Percentiles rank a stretch among this genome's conserved stretches.
phyloP scores from a whole-genome alignment of 495 filamentous ascomycete species.

The Aspergillus kassunensis region DNA sequence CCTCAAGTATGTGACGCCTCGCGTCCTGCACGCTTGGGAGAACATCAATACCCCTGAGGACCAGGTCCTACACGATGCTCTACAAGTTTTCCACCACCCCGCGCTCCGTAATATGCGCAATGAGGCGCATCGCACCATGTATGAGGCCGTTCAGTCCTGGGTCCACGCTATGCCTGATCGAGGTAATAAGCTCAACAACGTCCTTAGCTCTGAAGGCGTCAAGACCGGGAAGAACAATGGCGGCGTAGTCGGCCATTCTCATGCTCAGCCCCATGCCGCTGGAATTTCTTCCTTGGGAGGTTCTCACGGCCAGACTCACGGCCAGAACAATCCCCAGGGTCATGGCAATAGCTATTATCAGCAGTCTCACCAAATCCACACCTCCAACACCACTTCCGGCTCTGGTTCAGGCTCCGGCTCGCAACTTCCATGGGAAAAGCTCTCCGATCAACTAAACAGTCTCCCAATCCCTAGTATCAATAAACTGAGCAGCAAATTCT shows the following conservation, averaged over 20 bases:
- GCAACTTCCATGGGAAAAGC: slow-evolving; percentile 32
- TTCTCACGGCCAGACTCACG: background rate
- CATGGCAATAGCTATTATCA: too few relatives aligned
- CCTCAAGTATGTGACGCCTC: slow-evolving; percentile 79
- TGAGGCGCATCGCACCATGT: slow-evolving; percentile 85
- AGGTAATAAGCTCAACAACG: slow-evolving; percentile 57
- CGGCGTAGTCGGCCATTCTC: slow-evolving; percentile 32
- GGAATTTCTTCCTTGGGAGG: slow-evolving; percentile 7
- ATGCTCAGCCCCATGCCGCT: slow-evolving; percentile 22
- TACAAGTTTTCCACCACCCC: slow-evolving; percentile 84
- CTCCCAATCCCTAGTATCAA: slow-evolving; percentile 42
- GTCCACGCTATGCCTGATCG: slow-evolving; percentile 59
- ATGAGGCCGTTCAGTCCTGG: slow-evolving; percentile 74
- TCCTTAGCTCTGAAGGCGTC: slow-evolving; percentile 79
- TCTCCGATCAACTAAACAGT: slow-evolving; percentile 22
- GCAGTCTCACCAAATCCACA: background rate
- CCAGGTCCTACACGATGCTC: slow-evolving; percentile 72
- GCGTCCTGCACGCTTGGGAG: slow-evolving; percentile 87
- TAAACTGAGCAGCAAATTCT: slow-evolving; percentile 35
- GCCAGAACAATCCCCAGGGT: slow-evolving; percentile 16
- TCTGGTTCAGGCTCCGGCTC: slow-evolving; percentile 19
- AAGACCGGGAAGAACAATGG: slow-evolving; percentile 71
- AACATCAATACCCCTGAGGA: slow-evolving; percentile 73
- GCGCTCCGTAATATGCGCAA: slow-evolving; percentile 64
- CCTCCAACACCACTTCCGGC: slow-evolving; percentile 15